Evolutionary conservation across 352 stramenopile species (phyloP), one percentile per base, ranked within the genome.

Genomic region (Pythium phragmitis): DNA sequence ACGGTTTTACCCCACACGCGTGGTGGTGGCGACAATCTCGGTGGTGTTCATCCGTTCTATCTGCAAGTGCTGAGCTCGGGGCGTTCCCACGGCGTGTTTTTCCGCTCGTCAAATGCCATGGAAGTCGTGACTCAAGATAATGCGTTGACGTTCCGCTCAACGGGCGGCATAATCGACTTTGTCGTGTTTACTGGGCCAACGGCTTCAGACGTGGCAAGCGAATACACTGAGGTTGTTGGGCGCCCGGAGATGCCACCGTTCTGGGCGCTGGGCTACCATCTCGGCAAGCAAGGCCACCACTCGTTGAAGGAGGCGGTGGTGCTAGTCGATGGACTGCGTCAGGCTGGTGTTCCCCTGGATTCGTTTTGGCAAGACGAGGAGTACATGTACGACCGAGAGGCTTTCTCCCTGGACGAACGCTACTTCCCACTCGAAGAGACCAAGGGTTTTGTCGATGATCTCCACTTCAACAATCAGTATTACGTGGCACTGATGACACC

Each of bases 81-180:
- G 0, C 64, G 47, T 43, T 77, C 89, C 0, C 84, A 96, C 39
- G 89, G 88, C 5, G 61, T 93, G 17, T 94, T 94, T 39, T 59
- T 97, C 52, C 61, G 83, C 1, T 92, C 88, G 39, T 89, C 83
- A 0, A 96, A 96, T 42, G 89, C 86, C 2, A 94, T 97, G 82
- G 89, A 97, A 63, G 84, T 93, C 3, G 72, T 91, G 34, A 75
- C 82, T 19, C 84, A 85, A 46, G 65, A 67, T 1, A 43, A 77
- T 23, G 79, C 85, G 6, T 57, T 96, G 14, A 95, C 88, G 16
- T 96, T 92, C 62, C 84, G 87, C 7, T 65, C 85, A 0, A 90
- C 84, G 0, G 89, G 89, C 28, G 89, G 89, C 26, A 68, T 97
- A 28, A 30, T 96, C 6, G 89, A 97, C 55, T 70, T 96, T 3